Base-by-base conservation (phyloP, 2,329 filamentous ascomycete species). In the Colletotrichum zoysiae region DNA sequence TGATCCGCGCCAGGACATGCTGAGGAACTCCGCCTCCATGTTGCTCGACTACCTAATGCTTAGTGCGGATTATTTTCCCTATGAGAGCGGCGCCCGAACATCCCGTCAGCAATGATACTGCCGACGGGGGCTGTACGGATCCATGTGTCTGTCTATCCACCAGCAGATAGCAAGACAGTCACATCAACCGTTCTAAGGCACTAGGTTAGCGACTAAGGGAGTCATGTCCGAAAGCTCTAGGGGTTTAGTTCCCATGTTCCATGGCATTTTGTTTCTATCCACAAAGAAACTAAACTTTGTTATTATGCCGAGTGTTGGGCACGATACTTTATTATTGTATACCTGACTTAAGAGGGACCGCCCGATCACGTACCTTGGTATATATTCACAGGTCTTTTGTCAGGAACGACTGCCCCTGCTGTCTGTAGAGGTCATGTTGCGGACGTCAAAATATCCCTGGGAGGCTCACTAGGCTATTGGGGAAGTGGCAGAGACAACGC, bases 1-100 rank as follows among this genome's bases (percentile, higher is more conserved):
- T 69, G 65, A 65, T 71, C 53, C 46, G 59, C 53, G 30, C 59
- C 65, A 50, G 59, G 59, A 65, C 26, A 56, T 42, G 12, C 26
- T 50, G 20, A 20, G 42, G 63, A 58, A 44, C 64, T 68, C 64
- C 64, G 35, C 64, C 59, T 69, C 23, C 55, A 18, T 46, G 40
- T 20, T 61, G 38, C 57, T 55, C 55, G 26, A 8, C 56, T 26
- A 38, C 35, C 35, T 38, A 26, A 26, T 12, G 16, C 57, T 26
- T 20, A n/a, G 20, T 55, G 40, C 51, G 53, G 38, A 20, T 20
- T 44, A 20, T 16, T 26, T 33, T 9, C 42, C 33, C 42, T 7
- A 23, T 42, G 23, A 55, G 35, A 30, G 26, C 35, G 9, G 42
- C 38, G 48, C 35, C n/a, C 57, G 16, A 33, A 26, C 33, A 62